phyloP scores from a whole-genome alignment of 768 basidiomycete genomes.

The Chalciporus pseudorubinellus region DNA sequence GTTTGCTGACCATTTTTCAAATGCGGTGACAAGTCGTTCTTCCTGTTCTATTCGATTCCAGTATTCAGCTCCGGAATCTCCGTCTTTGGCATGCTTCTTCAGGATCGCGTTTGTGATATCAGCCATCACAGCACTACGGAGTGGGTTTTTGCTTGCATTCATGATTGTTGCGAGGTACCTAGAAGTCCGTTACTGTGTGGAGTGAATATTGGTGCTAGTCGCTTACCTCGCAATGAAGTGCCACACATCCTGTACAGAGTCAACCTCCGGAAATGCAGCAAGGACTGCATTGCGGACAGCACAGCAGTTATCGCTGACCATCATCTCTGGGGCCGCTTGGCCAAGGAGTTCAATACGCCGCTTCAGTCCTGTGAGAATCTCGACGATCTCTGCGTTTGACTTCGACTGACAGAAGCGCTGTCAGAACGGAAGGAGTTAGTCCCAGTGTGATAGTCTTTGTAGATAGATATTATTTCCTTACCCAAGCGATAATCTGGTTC shows the following conservation, averaged over 20 bases:
- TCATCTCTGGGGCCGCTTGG: constrained; percentile 9
- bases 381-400: constrained; percentile 11
- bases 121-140: neutral
- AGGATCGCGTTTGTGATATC: constrained; percentile 14
- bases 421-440: neutral
- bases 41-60: constrained; percentile 18
- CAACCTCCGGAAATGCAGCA: neutral
- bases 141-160: constrained; percentile 6
- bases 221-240: constrained; percentile 20
- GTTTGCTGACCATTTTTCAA: constrained; percentile 10
- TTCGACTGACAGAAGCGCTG: constrained; percentile 15
- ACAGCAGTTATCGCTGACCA: constrained; percentile 24
- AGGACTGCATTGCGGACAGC: constrained; percentile 6
- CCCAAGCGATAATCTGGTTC: constrained; percentile 15
- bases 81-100: constrained; percentile 5
- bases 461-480: neutral
- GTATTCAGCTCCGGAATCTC: constrained; percentile 9
- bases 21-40: constrained; percentile 5
- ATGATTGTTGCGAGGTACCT: constrained; percentile 15
- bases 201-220: neutral
- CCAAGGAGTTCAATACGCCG: constrained; percentile 5
- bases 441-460: too few species aligned
- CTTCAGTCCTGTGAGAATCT: constrained; percentile 12
- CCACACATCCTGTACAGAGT: constrained; percentile 13
- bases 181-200: too few species aligned